Conservation (phyloP, 2,329 filamentous ascomycete species). For the Cytospora mali region DNA sequence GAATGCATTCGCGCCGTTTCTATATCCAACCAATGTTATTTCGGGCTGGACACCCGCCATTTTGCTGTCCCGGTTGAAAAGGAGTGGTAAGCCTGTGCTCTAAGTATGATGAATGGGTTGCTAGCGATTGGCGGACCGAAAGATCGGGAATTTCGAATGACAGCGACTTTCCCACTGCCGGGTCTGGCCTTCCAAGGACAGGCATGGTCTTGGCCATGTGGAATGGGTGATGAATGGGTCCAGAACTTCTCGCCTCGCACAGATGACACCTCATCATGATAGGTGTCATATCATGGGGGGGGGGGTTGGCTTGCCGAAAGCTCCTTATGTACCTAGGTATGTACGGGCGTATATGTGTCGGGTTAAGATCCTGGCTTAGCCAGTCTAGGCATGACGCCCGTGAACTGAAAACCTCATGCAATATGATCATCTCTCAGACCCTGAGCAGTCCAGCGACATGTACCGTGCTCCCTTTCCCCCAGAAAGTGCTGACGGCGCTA, state of each 20-base stretch:
- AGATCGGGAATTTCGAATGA: slow-evolving; percentile 26
- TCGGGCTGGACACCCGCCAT: neutral
- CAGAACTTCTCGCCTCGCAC: slow-evolving; percentile 19
- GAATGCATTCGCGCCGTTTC: neutral
- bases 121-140: slow-evolving; percentile 28
- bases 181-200: slow-evolving; percentile 22
- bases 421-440: neutral
- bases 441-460: neutral
- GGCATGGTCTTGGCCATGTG: slow-evolving; percentile 26
- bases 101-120: slow-evolving; percentile 17
- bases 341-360: neutral
- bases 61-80: slow-evolving; percentile 2
- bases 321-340: neutral
- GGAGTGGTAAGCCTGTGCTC: neutral
- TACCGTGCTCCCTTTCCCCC: neutral
- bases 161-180: slow-evolving; percentile 22
- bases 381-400: neutral
- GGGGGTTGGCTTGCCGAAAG: neutral
- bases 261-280: neutral
- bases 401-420: neutral
- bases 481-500: slow-evolving; percentile 4
- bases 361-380: neutral
- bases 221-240: slow-evolving; percentile 22
- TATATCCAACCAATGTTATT: neutral
- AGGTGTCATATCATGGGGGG: no score